These are phyloP conservation scores for Apiotrichum veenhuisii DNA, from an alignment of 1,284 basidiomycete genomes.

Conservation along the genomic window DNA sequence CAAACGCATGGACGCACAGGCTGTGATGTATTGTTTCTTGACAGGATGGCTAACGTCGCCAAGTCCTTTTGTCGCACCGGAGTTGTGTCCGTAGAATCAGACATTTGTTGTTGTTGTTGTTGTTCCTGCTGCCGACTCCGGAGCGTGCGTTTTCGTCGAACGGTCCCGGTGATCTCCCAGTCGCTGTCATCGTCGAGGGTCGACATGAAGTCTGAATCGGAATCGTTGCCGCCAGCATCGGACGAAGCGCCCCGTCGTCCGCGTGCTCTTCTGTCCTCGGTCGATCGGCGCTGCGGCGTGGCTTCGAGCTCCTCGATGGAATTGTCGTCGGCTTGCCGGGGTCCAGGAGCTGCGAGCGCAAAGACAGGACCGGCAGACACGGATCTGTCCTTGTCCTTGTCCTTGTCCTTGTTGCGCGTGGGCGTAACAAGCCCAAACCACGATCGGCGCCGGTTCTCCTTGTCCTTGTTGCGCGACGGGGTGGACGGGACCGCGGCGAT, in stretches of 20 bases:
- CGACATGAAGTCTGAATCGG: neutral
- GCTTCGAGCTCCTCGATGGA: neutral
- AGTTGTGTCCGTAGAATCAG: slow-evolving; percentile 1
- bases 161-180: slow-evolving; percentile 1
- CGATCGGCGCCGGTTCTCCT: slow-evolving; percentile 27
- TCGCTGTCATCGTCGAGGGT: neutral
- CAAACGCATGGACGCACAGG: slow-evolving; percentile 13
- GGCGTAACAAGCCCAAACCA: slow-evolving; percentile 38
- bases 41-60: slow-evolving; percentile 19
- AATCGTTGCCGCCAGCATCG: neutral
- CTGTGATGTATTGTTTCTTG: slow-evolving; percentile 15
- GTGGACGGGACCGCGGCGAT: slow-evolving; percentile 18
- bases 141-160: neutral
- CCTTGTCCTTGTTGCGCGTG: slow-evolving; percentile 13
- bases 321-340: neutral
- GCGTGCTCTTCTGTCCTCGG: neutral
- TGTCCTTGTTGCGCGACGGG: slow-evolving; percentile 22
- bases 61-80: slow-evolving; percentile 28
- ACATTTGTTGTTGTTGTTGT: neutral
- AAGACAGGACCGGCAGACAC: neutral
- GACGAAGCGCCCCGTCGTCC: neutral
- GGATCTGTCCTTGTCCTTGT: neutral
- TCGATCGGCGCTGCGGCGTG: neutral
- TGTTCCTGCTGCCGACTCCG: neutral
- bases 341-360: neutral